Evolutionary conservation across 2,329 filamentous ascomycete species (phyloP).

Genomic region (Metarhizium album): DNA sequence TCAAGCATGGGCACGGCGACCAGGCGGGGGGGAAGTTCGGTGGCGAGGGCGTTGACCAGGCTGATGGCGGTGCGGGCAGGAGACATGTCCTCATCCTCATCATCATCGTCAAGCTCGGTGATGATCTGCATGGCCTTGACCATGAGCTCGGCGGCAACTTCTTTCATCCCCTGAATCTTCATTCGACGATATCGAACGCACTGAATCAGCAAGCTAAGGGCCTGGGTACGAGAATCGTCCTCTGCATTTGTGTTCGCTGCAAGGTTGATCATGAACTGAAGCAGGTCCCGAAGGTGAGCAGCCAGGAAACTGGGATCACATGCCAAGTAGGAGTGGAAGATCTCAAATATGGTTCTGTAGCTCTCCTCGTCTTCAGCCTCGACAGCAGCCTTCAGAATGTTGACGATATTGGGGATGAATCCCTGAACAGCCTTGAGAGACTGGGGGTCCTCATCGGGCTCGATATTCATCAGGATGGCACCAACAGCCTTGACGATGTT

Average conservation of each 20-base stretch:
- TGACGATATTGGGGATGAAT: conserved; percentile 79
- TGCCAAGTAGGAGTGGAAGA: conserved; percentile 89
- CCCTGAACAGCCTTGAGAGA: conserved; percentile 66
- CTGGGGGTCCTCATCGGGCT: conserved; percentile 72
- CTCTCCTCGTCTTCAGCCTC: conserved; percentile 75
- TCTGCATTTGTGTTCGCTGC: conserved; percentile 65
- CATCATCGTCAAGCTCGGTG: conserved; percentile 73
- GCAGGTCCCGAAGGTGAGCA: conserved; percentile 77
- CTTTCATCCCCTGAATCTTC: conserved; percentile 83
- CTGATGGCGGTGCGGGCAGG: conserved; percentile 77
- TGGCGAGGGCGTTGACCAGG: conserved; percentile 80
- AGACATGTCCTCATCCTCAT: conserved; percentile 66
- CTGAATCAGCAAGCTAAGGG: conserved; percentile 88
- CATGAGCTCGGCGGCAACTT: conserved; percentile 77
- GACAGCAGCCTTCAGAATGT: conserved; percentile 76
- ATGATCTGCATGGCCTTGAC: conserved; percentile 80
- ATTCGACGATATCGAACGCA: conserved; percentile 84
- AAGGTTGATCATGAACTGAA: conserved; percentile 89
- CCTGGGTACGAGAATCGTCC: conserved; percentile 80
- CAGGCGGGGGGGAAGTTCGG: conserved; percentile 81
- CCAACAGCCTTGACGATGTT: conserved; percentile 90
- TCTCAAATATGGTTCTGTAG: conserved; percentile 84
- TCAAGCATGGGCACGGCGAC: conserved; percentile 88
- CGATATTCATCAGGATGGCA: conserved; percentile 75
- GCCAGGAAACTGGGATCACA: conserved; percentile 80